Base-by-base conservation (phyloP, 78 protist genomes). In the Anaeramoeba flamelloides region DNA sequence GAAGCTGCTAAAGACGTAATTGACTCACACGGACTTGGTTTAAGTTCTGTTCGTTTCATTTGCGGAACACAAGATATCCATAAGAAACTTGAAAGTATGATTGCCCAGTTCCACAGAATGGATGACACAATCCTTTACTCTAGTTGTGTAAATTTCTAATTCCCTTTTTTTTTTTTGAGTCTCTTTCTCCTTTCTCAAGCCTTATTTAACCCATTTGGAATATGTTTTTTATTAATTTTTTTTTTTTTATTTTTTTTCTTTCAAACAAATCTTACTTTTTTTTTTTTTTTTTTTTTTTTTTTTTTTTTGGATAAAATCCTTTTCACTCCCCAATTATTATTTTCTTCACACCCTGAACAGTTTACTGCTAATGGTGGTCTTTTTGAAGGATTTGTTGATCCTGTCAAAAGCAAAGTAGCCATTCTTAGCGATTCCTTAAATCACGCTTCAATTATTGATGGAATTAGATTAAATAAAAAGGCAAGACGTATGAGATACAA, bases 371-470 rank as follows among this genome's bases (percentile, higher is more conserved):
- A n/a, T n/a, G n/a, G n/a, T n/a, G n/a, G n/a, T n/a, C n/a, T n/a
- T n/a, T n/a, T n/a, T n/a, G n/a, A n/a, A n/a, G n/a, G n/a, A n/a
- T 90, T 90, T 40, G 92, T 89, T 76, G 39, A 89, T 8, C 31
- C 86, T 8, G 86, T 90, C 34, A 77, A 84, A 2, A 41, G 0
- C 26, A 76, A 90, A 34, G 92, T 89, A 40, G 90, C 90, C 1
- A 1, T 90, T 81, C 80, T 90, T 75, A 2, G 39, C 30, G 93
- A 89, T 39, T n/a, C 81, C 41, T 88, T 90, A 33, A 89, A 89
- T 86, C 92, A 89, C 75, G 92, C 92, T 1, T 77, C 85, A 77
- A 87, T 89, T 75, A 86, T 90, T 36, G 90, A 89, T 74, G 93
- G 93, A 32, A 79, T 89, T 3, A 78, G 93, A 12, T 86, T 90